phyloP scores from a whole-genome alignment of 805 yeast species.

The Peterozyma toletana region DNA sequence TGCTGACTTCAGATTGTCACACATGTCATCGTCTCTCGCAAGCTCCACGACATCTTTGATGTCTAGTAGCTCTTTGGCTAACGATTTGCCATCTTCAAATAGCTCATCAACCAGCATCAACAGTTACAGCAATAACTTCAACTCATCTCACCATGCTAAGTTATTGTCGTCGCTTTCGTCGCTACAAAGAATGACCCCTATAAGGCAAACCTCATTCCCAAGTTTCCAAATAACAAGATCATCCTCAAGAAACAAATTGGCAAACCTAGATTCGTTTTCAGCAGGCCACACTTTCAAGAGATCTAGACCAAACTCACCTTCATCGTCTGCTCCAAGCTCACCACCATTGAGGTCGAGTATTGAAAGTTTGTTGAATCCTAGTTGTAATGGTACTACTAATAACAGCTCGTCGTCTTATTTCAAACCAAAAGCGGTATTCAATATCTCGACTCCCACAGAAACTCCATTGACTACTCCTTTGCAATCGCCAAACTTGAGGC shows the following conservation, averaged over 20 bases:
- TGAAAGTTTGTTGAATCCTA: slow-evolving; percentile 3
- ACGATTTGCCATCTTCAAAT: slow-evolving; percentile 8
- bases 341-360: slow-evolving; percentile 23
- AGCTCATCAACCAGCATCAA: slow-evolving; percentile 16
- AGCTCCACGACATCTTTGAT: slow-evolving; percentile 22
- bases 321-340: slow-evolving; percentile 8
- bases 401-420: not conserved
- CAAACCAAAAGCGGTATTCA: slow-evolving; percentile 17
- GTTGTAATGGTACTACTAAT: not conserved
- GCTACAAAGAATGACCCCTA: slow-evolving; percentile 58
- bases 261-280: slow-evolving; percentile 24
- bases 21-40: slow-evolving; percentile 20
- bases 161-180: slow-evolving; percentile 31
- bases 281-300: slow-evolving; percentile 36
- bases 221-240: slow-evolving; percentile 6
- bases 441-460: slow-evolving; percentile 24
- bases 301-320: slow-evolving; percentile 30
- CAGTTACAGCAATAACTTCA: slow-evolving; percentile 2
- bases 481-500: slow-evolving; percentile 28
- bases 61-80: slow-evolving; percentile 11
- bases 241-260: slow-evolving; percentile 8
- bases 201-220: slow-evolving; percentile 21
- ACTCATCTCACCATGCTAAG: slow-evolving; percentile 13
- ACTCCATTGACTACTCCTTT: slow-evolving; percentile 26
- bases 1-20: not conserved